Base-by-base conservation (phyloP, 202 grass and related monocot genomes). In the Brachypodium distachyon region DNA sequence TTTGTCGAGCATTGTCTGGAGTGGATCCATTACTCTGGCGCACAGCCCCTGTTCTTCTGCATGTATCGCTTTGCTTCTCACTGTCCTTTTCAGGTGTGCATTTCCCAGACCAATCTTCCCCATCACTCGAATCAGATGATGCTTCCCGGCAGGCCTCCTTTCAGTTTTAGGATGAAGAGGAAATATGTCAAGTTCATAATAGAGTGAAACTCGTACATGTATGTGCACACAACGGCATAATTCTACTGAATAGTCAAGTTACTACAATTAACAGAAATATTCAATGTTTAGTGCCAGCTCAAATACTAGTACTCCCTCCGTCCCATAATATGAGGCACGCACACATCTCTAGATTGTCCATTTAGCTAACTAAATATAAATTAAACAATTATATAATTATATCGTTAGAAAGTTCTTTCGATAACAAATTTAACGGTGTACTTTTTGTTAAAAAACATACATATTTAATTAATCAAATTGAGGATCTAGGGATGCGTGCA, bases 21-120 rank as follows among this genome's bases (percentile, higher is more conserved):
- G 54, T 53, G 36, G 25, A 70, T 57, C 54, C 55, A 61, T 85
- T 70, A 67, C 62, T 43, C 36, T 80, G 54, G 29, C 40, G 31
- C 4, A 8, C 60, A 75, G 2, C n/a, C 19, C 38, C 72, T 61
- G 71, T 49, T 46, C 21, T 34, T 55, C 57, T 77, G 37, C 64
- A 83, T 56, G 42, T 58, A 80, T 75, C 67, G 26, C 46, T 68
- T 32, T 73, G 74, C 14, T 74, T 65, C 66, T 67, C 76, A 29
- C 85, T 88, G 40, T 44, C 49, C 51, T 92, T 90, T 43, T 84
- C 76, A 21, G 42, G 55, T 72, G 77, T 80, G 63, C 52, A 56
- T 53, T 83, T 87, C 47, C 83, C 89, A 65, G 77, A 80, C 87
- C 92, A 94, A 41, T 90, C 95, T 83, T 94, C 91, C 83, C 77